A percentile compares a stretch with the other conserved stretches of the same genome.
These are phyloP conservation scores for Trypanosomatidae sp. DNA, from an alignment of 208 protist species.

Conservation along the genomic window DNA sequence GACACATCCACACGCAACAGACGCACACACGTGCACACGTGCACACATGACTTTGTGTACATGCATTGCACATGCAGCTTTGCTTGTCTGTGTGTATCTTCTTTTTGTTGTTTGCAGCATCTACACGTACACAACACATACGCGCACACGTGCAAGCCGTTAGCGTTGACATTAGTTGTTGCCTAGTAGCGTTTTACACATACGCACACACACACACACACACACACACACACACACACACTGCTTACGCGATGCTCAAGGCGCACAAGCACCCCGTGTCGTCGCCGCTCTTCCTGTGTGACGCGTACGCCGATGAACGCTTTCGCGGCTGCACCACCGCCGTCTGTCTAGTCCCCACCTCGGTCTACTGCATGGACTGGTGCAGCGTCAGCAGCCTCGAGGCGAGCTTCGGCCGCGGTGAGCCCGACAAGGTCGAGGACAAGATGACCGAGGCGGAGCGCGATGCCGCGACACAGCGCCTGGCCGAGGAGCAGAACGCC, in stretches of 20 bases:
- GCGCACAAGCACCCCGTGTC: constrained; percentile 13
- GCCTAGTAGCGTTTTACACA: no score
- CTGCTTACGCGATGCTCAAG: no score
- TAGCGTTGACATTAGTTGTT: no score
- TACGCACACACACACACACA: background rate
- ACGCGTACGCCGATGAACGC: constrained; percentile 39
- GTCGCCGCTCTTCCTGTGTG: constrained; percentile 39
- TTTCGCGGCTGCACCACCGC: constrained; percentile 58
- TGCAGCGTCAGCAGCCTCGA: constrained; percentile 25
- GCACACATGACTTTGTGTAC: no score
- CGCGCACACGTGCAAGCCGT: background rate
- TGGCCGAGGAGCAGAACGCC: constrained; percentile 25
- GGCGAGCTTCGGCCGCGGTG: constrained; percentile 32
- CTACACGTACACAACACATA: background rate
- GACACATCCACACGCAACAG: no score
- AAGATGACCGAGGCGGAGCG: constrained; percentile 24
- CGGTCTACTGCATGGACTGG: constrained; percentile 46
- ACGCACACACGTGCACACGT: no score
- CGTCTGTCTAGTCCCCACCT: constrained; percentile 32
- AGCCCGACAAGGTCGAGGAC: constrained; percentile 15
- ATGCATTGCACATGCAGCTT: no score
- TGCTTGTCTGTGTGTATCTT: background rate
- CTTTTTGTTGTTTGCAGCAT: background rate
- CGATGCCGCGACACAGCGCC: constrained; percentile 18
- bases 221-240: background rate